These are phyloP conservation scores for Pestalotiopsis fici DNA, from an alignment of 2,329 filamentous ascomycete genomes.

Conservation along the genomic window DNA sequence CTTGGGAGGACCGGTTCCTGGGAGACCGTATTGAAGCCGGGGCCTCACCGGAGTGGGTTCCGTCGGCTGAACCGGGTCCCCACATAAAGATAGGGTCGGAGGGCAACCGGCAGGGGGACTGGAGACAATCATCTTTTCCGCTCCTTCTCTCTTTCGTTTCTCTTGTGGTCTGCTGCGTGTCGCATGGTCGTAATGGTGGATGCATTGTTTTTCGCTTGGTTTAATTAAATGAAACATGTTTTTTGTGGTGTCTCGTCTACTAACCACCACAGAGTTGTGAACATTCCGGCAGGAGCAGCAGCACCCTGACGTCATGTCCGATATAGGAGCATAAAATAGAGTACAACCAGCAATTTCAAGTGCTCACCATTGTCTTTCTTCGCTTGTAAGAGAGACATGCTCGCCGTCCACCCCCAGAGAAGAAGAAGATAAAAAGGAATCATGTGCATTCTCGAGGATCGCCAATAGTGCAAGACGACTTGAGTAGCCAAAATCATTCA, in stretches of 20 bases:
- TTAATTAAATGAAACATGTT: background rate
- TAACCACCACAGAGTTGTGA: background rate
- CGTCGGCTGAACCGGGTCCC: slow-evolving; percentile 2
- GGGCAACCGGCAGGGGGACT: background rate
- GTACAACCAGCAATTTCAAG: background rate
- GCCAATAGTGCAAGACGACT: background rate
- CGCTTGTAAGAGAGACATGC: background rate
- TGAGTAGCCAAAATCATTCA: background rate
- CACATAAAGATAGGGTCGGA: background rate
- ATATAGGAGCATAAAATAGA: background rate
- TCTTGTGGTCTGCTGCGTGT: too few species aligned
- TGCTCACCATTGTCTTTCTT: background rate
- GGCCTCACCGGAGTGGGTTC: slow-evolving; percentile 3
- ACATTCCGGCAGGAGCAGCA: background rate
- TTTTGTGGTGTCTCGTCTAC: background rate
- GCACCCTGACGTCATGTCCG: slow-evolving; percentile 5
- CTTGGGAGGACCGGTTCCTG: background rate
- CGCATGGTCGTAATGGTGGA: background rate
- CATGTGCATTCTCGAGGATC: background rate
- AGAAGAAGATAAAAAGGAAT: background rate
- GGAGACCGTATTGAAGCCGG: background rate
- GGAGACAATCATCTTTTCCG: background rate
- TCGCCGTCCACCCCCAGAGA: background rate
- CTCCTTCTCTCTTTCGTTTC: background rate
- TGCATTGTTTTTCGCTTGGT: background rate